Evolutionary conservation across 1,284 basidiomycete species (phyloP), one percentile per base, ranked within the genome.

Genomic region (Austroboletus novae-zelandiae): DNA sequence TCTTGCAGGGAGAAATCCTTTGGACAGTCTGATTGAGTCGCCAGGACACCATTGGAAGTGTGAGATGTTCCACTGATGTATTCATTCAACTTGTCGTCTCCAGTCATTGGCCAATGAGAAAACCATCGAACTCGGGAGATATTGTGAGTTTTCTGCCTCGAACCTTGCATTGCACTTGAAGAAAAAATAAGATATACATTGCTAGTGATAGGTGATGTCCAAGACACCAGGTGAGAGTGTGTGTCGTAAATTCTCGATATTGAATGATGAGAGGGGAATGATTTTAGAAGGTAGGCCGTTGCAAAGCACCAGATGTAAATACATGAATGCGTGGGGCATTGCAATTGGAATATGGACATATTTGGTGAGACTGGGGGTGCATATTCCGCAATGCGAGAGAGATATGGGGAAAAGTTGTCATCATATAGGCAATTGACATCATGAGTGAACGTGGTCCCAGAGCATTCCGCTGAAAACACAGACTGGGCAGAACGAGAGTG

Each of bases 11-110:
- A 62, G 2, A 76, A 52, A 4, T 68, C 59, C 1, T 47, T 29
- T 4, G 68, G 67, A 48, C 72, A 74, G 4, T 66, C 52, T 1
- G 57, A 57, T 52, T 78, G 77, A 6, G 60, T 53, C 3, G 73
- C 72, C 2, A 79, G 56, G 15, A 72, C 63, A 13, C 60, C 43
- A 40, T 80, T 80, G 1, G 72, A 61, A 0, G 71, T 68, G 48
- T 76, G 71, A 2, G 47, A 50, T 1, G 73, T 76, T 0, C 45
- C 49, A 5, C 56, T 46, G 8, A 77, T 47, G 10, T 71, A 61
- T 54, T 57, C 65, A 45, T 72, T 65, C 9, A 79, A 57, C 9
- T 40, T 40, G 0, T 45, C 11, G 9, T 36, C 14, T 40, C 76
- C 78, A 1, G 62, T 52, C 1, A 62, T 62, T 1, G 72, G 49